Evolutionary conservation across 768 basidiomycete genomes (phyloP), one percentile per base, ranked within the genome.

Genomic region (Leccinum barrowsii): DNA sequence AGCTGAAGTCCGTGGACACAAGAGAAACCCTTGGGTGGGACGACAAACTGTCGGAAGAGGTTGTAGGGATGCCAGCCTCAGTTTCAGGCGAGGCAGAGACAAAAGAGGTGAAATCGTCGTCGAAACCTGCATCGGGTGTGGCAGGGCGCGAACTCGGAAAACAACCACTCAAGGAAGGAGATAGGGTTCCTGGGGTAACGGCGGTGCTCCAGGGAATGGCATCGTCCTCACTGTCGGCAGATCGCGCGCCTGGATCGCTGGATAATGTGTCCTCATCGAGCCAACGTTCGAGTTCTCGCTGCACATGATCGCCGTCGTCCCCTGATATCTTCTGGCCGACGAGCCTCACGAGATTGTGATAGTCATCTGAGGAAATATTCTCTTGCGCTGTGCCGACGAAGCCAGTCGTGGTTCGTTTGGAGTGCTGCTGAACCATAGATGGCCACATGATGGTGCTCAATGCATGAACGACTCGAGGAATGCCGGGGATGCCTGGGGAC

Each of bases 371-470:
- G 53, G 67, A 47, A 52, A 59, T 19, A 3, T 55, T 47, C 17
- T 51, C 42, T 46, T 47, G 40, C 17, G 35, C 24, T n/a, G 56
- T 21, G 2, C 51, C 35, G 28, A 54, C 49, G 28, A 49, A 46
- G 35, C 42, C 48, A 26, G 54, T 22, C n/a, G 50, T 35, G 15
- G 12, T 30, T 3, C 56, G 49, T 48, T 59, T 60, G 49, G 57
- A 54, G 26, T 54, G 30, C 37, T 58, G 63, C 4, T 55, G 65
- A 49, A 82, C 73, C 82, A 94, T 86, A 0, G 87, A 87, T 4
- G 91, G 87, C 91, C 91, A 94, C 86, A 93, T 91, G 65, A 94
- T 84, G 1, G 92, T 92, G 70, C 89, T 87, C 47, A 94, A 75
- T 11, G 91, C 89, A 66, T 92, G 90, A 19, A 90, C 64, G 7